These are phyloP conservation scores for Ustilago bromivora DNA, from an alignment of 1,284 basidiomycete genomes.

Conservation along the genomic window DNA sequence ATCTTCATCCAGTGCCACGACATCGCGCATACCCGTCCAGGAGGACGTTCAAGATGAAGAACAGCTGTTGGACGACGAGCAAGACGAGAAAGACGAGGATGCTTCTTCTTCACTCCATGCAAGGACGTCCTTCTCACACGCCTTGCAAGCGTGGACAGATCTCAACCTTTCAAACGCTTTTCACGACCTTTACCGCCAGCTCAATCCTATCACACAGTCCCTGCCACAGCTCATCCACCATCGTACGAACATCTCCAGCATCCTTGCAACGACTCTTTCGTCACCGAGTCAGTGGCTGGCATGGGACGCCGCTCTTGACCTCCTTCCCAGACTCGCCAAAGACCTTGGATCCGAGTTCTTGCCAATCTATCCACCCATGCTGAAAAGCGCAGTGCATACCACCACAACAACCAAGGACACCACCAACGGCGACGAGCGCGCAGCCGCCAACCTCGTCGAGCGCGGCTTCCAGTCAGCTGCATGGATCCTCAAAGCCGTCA, in stretches of 20 bases:
- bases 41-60: constrained; percentile 16
- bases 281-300: constrained; percentile 53
- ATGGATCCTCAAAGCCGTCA: constrained; percentile 61
- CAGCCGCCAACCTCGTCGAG: constrained; percentile 65
- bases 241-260: constrained; percentile 43
- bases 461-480: constrained; percentile 65
- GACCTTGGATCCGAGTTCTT: constrained; percentile 66
- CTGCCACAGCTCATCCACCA: constrained; percentile 67
- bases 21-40: constrained; percentile 11
- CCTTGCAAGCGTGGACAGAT: constrained; percentile 64
- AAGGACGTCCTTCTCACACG: constrained; percentile 56
- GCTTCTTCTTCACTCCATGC: constrained; percentile 48
- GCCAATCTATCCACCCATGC: constrained; percentile 61
- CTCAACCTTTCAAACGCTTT: constrained; percentile 68
- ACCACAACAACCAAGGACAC: constrained; percentile 60
- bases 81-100: constrained; percentile 37
- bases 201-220: constrained; percentile 52
- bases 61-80: constrained; percentile 12
- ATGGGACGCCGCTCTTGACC: constrained; percentile 65
- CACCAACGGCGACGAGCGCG: constrained; percentile 62
- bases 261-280: constrained; percentile 38
- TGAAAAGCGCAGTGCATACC: constrained; percentile 57
- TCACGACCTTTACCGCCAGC: constrained; percentile 49
- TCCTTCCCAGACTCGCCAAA: constrained; percentile 66
- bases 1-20: constrained; percentile 19